Evolutionary conservation across 805 yeast genomes (phyloP).

Genomic region (Sporopachydermia lactativora): DNA sequence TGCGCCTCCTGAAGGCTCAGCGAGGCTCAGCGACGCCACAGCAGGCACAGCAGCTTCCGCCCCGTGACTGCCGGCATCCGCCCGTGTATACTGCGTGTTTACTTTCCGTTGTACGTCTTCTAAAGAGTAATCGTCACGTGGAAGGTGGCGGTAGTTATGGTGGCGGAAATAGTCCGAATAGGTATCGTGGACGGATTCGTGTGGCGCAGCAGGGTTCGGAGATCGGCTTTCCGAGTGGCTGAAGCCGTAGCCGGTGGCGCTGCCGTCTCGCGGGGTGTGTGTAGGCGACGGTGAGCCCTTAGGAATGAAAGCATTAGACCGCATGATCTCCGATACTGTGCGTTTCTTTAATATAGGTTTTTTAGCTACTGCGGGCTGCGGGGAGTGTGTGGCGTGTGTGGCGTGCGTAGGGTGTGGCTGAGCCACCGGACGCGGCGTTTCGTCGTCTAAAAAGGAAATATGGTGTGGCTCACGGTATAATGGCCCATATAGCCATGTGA

Average conservation of each 20-base stretch:
- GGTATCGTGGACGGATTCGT: not conserved
- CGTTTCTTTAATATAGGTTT: slow-evolving; percentile 86
- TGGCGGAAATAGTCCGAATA: slow-evolving; percentile 18
- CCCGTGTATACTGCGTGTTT: slow-evolving; percentile 18
- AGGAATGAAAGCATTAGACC: slow-evolving; percentile 35
- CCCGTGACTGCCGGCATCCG: not conserved
- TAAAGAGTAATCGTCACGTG: slow-evolving; percentile 14
- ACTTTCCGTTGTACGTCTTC: slow-evolving; percentile 17
- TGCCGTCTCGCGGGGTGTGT: slow-evolving; percentile 1
- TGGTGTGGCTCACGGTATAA: slow-evolving; percentile 32
- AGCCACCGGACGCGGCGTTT: too few relatives aligned
- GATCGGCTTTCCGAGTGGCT: not conserved
- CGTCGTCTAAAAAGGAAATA: slow-evolving; percentile 14
- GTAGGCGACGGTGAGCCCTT: slow-evolving; percentile 10
- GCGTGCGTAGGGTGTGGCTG: slow-evolving; percentile 10
- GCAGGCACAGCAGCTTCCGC: not conserved
- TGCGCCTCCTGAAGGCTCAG: not conserved
- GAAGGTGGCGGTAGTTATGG: slow-evolving; percentile 23
- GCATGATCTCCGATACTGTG: slow-evolving; percentile 69
- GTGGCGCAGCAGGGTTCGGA: slow-evolving; percentile 1
- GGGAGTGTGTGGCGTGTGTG: slow-evolving; percentile 3
- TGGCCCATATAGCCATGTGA: slow-evolving; percentile 97
- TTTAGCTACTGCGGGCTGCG: slow-evolving; percentile 17
- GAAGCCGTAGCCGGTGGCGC: slow-evolving; percentile 1
- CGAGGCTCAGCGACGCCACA: not conserved